phyloP scores from a whole-genome alignment of 257 asterid species.

The Lavandula angustifolia region DNA sequence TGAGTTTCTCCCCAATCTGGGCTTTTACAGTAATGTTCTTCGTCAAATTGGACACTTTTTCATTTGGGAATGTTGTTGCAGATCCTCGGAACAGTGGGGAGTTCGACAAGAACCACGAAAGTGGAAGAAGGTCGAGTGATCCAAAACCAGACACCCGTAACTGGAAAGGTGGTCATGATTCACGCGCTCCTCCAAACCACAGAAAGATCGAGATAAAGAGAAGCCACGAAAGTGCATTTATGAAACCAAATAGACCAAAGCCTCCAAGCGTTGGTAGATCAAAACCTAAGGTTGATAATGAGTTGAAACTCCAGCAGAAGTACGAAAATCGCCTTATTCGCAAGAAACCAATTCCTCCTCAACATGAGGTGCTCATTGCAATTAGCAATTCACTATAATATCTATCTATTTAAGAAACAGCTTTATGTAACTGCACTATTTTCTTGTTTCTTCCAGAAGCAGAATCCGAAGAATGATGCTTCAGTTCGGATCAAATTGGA shows the following conservation, averaged over 20 bases:
- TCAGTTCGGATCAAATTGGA: slow-evolving; percentile 59
- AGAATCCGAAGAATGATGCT: slow-evolving; percentile 43
- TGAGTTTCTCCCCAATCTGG: slow-evolving; percentile 52
- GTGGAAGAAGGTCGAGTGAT: slow-evolving; percentile 57
- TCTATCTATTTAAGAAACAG: too few relatives aligned
- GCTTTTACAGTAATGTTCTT: slow-evolving; percentile 54
- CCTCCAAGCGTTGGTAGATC: slow-evolving; percentile 49
- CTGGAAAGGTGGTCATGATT: slow-evolving; percentile 34
- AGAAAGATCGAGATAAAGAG: slow-evolving; percentile 45
- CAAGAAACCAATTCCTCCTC: slow-evolving; percentile 53
- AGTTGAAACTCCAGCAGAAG: slow-evolving; percentile 45
- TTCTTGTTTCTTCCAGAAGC: slow-evolving; percentile 40
- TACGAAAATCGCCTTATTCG: slow-evolving; percentile 42
- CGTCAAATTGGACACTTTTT: slow-evolving; percentile 40
- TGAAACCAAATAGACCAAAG: slow-evolving; percentile 56
- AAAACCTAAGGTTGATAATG: slow-evolving; percentile 43
- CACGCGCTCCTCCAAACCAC: slow-evolving; percentile 41
- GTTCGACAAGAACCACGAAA: slow-evolving; percentile 66
- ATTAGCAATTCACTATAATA: not conserved
- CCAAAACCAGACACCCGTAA: slow-evolving; percentile 39
- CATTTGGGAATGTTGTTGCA: slow-evolving; percentile 54
- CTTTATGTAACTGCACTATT: slow-evolving; percentile 10
- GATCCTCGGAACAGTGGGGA: slow-evolving; percentile 85
- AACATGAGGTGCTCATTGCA: slow-evolving; percentile 50
- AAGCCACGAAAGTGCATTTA: slow-evolving; percentile 43